Percentiles rank a stretch among this genome's conserved stretches.
phyloP scores from a whole-genome alignment of 2,329 filamentous ascomycete genomes.

The Colletotrichum gigasporum region DNA sequence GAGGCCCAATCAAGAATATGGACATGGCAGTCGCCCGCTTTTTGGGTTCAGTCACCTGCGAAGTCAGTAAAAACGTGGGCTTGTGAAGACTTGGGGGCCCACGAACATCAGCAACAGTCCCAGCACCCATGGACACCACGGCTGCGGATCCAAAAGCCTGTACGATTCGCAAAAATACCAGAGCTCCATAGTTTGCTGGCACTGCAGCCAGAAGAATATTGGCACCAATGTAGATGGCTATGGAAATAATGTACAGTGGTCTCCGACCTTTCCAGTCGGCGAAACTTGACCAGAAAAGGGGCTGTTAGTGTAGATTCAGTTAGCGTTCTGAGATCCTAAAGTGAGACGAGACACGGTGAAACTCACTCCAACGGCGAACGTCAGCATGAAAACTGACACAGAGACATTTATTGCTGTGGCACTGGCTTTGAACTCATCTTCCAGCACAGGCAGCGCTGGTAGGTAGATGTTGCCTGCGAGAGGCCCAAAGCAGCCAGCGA shows the following conservation, averaged over 20 bases:
- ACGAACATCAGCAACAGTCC: conserved; percentile 50
- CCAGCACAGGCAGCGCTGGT: conserved; percentile 48
- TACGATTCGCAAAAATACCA: conserved; percentile 50
- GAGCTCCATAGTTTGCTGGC: conserved; percentile 46
- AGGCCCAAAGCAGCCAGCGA: conserved; percentile 52
- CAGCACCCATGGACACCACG: conserved; percentile 52
- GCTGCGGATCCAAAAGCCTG: conserved; percentile 53
- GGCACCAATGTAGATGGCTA: conserved; percentile 48
- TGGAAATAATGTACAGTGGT: conserved; percentile 49
- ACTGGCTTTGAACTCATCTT: conserved; percentile 46
- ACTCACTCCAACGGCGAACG: conserved; percentile 50
- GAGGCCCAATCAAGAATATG: conserved; percentile 52
- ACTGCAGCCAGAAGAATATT: conserved; percentile 49
- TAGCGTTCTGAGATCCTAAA: neutral
- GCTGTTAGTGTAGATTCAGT: conserved; percentile 34
- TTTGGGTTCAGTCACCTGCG: conserved; percentile 42
- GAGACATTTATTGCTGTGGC: conserved; percentile 51
- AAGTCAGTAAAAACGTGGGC: conserved; percentile 23
- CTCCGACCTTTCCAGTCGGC: conserved; percentile 51
- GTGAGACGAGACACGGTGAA: neutral
- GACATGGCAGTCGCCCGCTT: conserved; percentile 50
- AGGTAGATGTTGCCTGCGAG: conserved; percentile 55
- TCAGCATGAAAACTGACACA: conserved; percentile 54
- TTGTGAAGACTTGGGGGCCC: neutral
- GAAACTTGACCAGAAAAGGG: conserved; percentile 50